Conservation (phyloP, 176 grass and related monocot species). For the Hsuehochloa calcarea region DNA sequence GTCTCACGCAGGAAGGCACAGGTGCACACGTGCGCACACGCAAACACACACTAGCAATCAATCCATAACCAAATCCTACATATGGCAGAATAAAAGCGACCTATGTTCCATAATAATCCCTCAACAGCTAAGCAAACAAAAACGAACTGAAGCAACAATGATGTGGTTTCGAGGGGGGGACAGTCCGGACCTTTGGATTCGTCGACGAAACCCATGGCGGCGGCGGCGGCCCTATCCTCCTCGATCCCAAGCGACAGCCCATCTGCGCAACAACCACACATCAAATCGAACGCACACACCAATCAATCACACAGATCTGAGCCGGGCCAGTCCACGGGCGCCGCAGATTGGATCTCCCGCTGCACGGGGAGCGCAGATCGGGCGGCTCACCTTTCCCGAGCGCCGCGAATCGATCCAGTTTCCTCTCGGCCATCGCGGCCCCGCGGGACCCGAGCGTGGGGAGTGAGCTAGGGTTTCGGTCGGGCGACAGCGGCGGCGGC, state of each 20-base stretch:
- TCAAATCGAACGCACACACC: conserved; percentile 36
- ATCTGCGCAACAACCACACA: conserved; percentile 52
- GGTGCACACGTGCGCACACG: not conserved
- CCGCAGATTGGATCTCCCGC: conserved; percentile 43
- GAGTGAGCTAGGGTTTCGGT: conserved; percentile 66
- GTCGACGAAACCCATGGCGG: conserved; percentile 74
- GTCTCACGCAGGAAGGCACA: not conserved
- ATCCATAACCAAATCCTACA: not conserved
- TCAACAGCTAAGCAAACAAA: not conserved
- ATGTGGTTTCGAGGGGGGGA: not conserved
- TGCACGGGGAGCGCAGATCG: not conserved
- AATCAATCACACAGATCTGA: conserved; percentile 38
- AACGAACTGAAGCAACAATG: not conserved
- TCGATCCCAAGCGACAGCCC: conserved; percentile 70
- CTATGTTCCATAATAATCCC: not conserved
- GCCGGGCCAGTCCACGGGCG: not conserved
- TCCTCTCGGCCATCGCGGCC: conserved; percentile 67
- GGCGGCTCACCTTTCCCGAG: conserved; percentile 68
- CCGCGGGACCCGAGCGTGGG: conserved; percentile 42
- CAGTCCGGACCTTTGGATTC: conserved; percentile 66
- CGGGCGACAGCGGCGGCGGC: not conserved
- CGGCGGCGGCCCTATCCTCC: conserved; percentile 61
- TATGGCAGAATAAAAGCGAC: not conserved
- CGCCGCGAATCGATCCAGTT: conserved; percentile 69
- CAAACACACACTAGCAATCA: not conserved